A percentile compares a stretch with the other conserved stretches of the same genome.
phyloP scores from a whole-genome alignment of 1,284 basidiomycete species.

The Inonotus hispidus region DNA sequence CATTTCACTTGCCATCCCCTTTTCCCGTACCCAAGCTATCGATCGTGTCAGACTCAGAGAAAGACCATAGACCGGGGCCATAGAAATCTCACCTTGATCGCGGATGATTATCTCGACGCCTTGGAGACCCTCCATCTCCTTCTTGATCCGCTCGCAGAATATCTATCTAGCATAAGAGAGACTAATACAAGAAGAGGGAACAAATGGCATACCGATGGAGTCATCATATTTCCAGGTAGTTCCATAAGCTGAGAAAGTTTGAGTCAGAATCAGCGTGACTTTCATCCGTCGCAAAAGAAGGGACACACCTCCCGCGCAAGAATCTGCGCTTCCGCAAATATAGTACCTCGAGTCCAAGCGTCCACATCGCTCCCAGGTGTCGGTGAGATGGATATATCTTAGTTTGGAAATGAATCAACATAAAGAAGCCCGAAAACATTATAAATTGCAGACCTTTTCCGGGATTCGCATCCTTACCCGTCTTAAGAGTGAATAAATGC shows the following conservation, averaged over 20 bases:
- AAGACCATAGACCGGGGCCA: neutral
- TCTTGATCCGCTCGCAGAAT: conserved; percentile 68
- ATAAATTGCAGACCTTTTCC: conserved; percentile 31
- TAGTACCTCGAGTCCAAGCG: conserved; percentile 66
- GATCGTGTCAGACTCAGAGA: conserved; percentile 5
- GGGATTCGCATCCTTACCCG: conserved; percentile 33
- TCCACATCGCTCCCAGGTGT: conserved; percentile 43
- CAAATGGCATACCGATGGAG: conserved; percentile 54
- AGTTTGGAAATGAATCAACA: conserved; percentile 19
- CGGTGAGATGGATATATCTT: conserved; percentile 35
- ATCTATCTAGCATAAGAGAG: neutral
- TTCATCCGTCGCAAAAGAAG: neutral
- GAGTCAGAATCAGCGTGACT: too few relatives aligned
- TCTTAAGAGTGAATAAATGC: conserved; percentile 76
- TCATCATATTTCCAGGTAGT: conserved; percentile 79
- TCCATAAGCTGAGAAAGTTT: conserved; percentile 70
- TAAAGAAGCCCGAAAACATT: conserved; percentile 36
- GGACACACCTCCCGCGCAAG: conserved; percentile 66
- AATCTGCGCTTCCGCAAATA: conserved; percentile 81
- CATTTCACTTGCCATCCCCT: conserved; percentile 61
- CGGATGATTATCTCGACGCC: conserved; percentile 70
- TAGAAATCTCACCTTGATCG: conserved; percentile 57
- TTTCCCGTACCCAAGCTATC: conserved; percentile 71
- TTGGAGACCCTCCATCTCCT: conserved; percentile 61
- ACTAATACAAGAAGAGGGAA: conserved; percentile 14